Conservation (phyloP, 1,284 basidiomycete genomes). For the Ganoderma lucidum region DNA sequence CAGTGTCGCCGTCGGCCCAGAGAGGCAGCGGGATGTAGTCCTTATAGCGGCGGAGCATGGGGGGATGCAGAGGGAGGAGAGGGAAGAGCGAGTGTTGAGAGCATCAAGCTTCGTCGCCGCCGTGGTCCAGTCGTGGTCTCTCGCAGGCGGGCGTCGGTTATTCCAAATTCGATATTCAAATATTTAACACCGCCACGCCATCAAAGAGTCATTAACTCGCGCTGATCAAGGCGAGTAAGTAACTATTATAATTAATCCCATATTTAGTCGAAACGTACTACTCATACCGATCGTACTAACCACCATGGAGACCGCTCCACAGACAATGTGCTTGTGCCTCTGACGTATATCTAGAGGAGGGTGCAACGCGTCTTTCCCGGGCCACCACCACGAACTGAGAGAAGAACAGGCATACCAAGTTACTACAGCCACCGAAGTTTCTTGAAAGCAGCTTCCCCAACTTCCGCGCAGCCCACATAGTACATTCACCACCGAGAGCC, state of each 20-base stretch:
- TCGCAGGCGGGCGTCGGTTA: neutral
- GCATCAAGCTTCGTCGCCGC: neutral
- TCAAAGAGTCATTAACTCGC: too few relatives aligned
- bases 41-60: conserved; percentile 28
- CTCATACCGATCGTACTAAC: neutral
- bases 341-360: too few relatives aligned
- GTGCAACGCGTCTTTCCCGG: neutral
- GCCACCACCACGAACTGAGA: neutral
- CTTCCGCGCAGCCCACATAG: too few relatives aligned
- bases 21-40: conserved; percentile 28
- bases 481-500: too few relatives aligned
- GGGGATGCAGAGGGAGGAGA: conserved; percentile 1
- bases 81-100: conserved; percentile 1
- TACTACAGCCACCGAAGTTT: too few relatives aligned
- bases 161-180: neutral
- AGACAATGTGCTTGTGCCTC: too few relatives aligned
- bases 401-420: too few relatives aligned
- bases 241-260: too few relatives aligned
- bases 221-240: too few relatives aligned
- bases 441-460: too few relatives aligned
- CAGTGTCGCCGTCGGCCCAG: conserved; percentile 17
- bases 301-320: neutral
- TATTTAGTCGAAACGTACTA: neutral
- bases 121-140: neutral
- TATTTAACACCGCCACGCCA: neutral